A percentile compares a stretch with the other conserved stretches of the same genome.
Conservation (phyloP, 148 eudicot species). For the Amaranthus palmeri region DNA sequence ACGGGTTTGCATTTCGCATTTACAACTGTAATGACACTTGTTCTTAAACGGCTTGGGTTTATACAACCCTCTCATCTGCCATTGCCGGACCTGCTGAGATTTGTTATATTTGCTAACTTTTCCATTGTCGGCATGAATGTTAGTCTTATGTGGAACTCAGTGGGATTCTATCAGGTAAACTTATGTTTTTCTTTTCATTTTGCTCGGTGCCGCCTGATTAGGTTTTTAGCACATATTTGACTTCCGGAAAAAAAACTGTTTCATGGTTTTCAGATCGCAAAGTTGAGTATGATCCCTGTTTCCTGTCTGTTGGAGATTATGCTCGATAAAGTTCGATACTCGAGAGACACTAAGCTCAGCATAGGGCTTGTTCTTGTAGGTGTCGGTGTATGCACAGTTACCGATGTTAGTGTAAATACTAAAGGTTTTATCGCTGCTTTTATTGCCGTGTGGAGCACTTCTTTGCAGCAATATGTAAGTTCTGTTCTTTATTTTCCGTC, state of each 20-base stretch:
- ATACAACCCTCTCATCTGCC: slow-evolving; percentile 59
- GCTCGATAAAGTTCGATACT: slow-evolving; percentile 50
- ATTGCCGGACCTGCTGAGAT: slow-evolving; percentile 45
- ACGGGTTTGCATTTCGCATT: slow-evolving; percentile 70
- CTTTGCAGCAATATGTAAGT: slow-evolving; percentile 31
- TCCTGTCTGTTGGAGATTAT: slow-evolving; percentile 57
- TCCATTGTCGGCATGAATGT: slow-evolving; percentile 81
- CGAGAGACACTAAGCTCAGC: slow-evolving; percentile 65
- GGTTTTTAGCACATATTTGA: background rate
- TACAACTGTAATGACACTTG: slow-evolving; percentile 56
- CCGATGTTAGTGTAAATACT: slow-evolving; percentile 61
- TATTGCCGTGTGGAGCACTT: slow-evolving; percentile 61
- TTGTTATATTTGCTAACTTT: slow-evolving; percentile 65
- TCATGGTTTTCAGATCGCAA: slow-evolving; percentile 51
- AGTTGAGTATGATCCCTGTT: slow-evolving; percentile 17
- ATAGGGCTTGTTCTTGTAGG: slow-evolving; percentile 52
- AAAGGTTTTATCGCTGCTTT: slow-evolving; percentile 62
- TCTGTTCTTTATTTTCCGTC: slow-evolving; percentile 1
- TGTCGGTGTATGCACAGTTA: slow-evolving; percentile 63
- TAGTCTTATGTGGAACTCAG: slow-evolving; percentile 82
- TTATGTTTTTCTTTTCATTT: slow-evolving; percentile 44
- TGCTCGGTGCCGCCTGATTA: slow-evolving; percentile 27
- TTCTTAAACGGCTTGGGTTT: slow-evolving; percentile 50
- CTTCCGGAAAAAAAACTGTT: background rate
- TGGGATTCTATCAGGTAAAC: background rate